Evolutionary conservation across 495 filamentous ascomycete species (phyloP).

Genomic region (Umbilicaria muhlenbergii): DNA sequence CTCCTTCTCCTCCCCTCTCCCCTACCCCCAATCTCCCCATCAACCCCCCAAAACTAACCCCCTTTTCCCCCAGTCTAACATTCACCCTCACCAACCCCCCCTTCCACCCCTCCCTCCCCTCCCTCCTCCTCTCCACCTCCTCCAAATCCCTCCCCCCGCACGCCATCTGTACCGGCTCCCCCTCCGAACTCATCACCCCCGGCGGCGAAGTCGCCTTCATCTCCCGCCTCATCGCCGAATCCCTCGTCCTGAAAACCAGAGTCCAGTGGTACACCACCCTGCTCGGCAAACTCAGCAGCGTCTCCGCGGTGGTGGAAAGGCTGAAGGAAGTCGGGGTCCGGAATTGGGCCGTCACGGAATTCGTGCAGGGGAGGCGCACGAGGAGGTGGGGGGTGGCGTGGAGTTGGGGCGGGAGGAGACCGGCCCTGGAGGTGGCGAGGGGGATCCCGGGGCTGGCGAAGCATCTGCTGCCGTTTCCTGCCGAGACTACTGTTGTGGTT

Average conservation of each 20-base stretch:
- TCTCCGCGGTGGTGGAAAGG: slow-evolving; percentile 43
- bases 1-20: slow-evolving; percentile 67
- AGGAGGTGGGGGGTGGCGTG: slow-evolving; percentile 78
- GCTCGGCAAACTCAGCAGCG: slow-evolving; percentile 68
- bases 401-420: slow-evolving; percentile 60
- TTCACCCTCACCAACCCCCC: slow-evolving; percentile 94
- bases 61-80: slow-evolving; percentile 39
- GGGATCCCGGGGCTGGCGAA: slow-evolving; percentile 39
- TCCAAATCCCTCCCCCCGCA: slow-evolving; percentile 53
- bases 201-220: slow-evolving; percentile 81
- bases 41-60: slow-evolving; percentile 43
- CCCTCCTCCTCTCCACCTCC: slow-evolving; percentile 47
- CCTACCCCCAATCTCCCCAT: slow-evolving; percentile 47
- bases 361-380: slow-evolving; percentile 68
- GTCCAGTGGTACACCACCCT: slow-evolving; percentile 86
- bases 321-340: slow-evolving; percentile 41
- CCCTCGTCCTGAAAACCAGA: slow-evolving; percentile 36
- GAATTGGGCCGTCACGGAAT: slow-evolving; percentile 74
- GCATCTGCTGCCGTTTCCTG: slow-evolving; percentile 42
- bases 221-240: slow-evolving; percentile 58
- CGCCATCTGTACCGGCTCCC: slow-evolving; percentile 67
- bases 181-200: slow-evolving; percentile 70
- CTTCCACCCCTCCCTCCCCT: slow-evolving; percentile 63
- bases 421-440: slow-evolving; percentile 45
- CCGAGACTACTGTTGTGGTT: slow-evolving; percentile 37